A percentile compares a stretch with the other conserved stretches of the same genome.
phyloP scores from a whole-genome alignment of 768 basidiomycete genomes.

The Mycena floridula region DNA sequence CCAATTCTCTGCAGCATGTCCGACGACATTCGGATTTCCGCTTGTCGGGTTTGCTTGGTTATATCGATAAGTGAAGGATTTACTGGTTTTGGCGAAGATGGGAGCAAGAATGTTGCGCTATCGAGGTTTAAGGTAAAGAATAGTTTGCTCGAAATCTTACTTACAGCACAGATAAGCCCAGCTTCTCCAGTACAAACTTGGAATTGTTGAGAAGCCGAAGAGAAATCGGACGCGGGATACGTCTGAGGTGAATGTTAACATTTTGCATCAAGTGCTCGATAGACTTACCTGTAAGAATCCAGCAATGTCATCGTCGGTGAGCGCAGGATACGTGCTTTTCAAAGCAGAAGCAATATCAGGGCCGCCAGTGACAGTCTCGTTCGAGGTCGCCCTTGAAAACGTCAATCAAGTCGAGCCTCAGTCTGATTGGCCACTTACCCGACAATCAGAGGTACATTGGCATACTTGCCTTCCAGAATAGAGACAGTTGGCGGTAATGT shows the following conservation, averaged over 20 bases:
- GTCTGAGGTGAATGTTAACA: constrained; percentile 16
- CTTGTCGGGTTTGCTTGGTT: constrained; percentile 47
- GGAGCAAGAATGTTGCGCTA: constrained; percentile 42
- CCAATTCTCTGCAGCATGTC: constrained; percentile 58
- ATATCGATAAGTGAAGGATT: constrained; percentile 52
- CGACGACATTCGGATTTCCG: constrained; percentile 26
- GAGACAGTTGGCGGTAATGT: constrained; percentile 42
- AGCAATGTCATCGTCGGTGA: constrained; percentile 32
- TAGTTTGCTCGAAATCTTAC: constrained; percentile 13
- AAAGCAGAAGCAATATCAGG: constrained; percentile 30
- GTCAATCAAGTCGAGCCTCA: not conserved
- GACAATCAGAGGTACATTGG: constrained; percentile 49
- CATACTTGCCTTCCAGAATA: constrained; percentile 38
- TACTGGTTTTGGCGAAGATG: constrained; percentile 27
- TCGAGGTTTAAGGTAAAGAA: not conserved
- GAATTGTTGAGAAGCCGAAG: constrained; percentile 32
- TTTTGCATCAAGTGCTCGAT: not conserved
- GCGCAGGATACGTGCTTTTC: constrained; percentile 36
- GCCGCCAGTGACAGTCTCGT: constrained; percentile 48
- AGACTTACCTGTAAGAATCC: constrained; percentile 25
- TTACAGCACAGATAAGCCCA: constrained; percentile 46
- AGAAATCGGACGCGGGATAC: constrained; percentile 39
- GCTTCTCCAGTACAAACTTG: constrained; percentile 45
- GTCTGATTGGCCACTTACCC: constrained; percentile 32
- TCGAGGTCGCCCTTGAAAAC: constrained; percentile 41